A percentile compares a stretch with the other conserved stretches of the same genome.
These are phyloP conservation scores for Geosiphon pyriformis DNA, from an alignment of 192 early-diverging fungal species.

Conservation along the genomic window DNA sequence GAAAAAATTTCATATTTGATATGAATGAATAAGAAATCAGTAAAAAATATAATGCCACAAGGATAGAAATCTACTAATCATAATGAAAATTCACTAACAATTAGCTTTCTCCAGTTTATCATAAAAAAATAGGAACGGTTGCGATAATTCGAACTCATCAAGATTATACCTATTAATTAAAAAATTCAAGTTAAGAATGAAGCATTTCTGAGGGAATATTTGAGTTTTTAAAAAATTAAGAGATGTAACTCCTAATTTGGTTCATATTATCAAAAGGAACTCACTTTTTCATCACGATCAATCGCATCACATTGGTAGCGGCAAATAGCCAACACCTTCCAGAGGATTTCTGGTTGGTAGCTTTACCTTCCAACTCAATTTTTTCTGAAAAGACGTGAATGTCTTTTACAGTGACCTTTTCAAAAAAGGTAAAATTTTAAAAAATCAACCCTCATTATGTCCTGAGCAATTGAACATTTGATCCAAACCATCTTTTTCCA, in stretches of 20 bases:
- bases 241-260: no score
- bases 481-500: neutral
- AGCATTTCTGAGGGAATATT: no score
- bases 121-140: slow-evolving; percentile 69
- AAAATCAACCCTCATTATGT: no score
- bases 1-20: no score
- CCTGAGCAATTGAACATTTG: slow-evolving; percentile 28
- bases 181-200: neutral
- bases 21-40: neutral
- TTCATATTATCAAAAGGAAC: neutral
- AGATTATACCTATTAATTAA: slow-evolving; percentile 49
- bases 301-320: slow-evolving; percentile 66
- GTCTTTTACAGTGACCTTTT: slow-evolving; percentile 45
- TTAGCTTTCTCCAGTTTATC: slow-evolving; percentile 82
- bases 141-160: slow-evolving; percentile 74
- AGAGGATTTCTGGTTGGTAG: slow-evolving; percentile 69
- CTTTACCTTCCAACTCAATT: slow-evolving; percentile 44
- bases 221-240: no score
- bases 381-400: slow-evolving; percentile 53
- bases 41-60: neutral
- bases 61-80: no score
- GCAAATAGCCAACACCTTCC: slow-evolving; percentile 85
- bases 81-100: slow-evolving; percentile 34
- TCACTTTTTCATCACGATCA: slow-evolving; percentile 58
- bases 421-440: slow-evolving; percentile 29